Conservation (phyloP, 1,284 basidiomycete genomes). For the Microbotryum violaceum region DNA sequence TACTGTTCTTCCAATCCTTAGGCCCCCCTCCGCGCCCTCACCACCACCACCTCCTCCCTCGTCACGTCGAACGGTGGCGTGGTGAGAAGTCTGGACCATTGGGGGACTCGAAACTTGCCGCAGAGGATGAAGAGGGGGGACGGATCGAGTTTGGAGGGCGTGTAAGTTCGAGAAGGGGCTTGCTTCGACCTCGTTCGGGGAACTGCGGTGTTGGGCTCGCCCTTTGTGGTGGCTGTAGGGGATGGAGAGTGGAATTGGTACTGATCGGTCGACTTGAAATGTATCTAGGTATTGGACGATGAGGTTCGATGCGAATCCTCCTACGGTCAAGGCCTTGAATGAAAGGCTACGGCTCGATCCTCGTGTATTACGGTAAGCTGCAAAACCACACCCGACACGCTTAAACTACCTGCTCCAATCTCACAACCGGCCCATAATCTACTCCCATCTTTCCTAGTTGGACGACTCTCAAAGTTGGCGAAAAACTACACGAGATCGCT, state of each 20-base stretch:
- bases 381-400: no score
- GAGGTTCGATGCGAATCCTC: constrained; percentile 35
- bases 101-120: constrained; percentile 31
- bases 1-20: not conserved
- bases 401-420: not conserved
- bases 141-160: constrained; percentile 14
- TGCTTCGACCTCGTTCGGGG: no score
- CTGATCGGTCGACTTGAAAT: not conserved
- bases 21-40: constrained; percentile 30
- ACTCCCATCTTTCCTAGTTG: constrained; percentile 7
- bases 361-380: constrained; percentile 30
- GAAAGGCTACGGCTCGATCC: constrained; percentile 33
- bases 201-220: no score
- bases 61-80: constrained; percentile 32
- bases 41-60: constrained; percentile 25
- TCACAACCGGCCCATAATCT: not conserved
- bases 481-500: constrained; percentile 14
- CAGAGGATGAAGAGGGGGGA: constrained; percentile 18
- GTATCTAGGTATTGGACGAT: constrained; percentile 33
- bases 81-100: constrained; percentile 32
- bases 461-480: constrained; percentile 29
- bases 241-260: not conserved
- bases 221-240: no score
- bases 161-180: constrained; percentile 22
- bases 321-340: constrained; percentile 30